phyloP scores from a whole-genome alignment of 768 basidiomycete genomes.

The Auricularia sp. region DNA sequence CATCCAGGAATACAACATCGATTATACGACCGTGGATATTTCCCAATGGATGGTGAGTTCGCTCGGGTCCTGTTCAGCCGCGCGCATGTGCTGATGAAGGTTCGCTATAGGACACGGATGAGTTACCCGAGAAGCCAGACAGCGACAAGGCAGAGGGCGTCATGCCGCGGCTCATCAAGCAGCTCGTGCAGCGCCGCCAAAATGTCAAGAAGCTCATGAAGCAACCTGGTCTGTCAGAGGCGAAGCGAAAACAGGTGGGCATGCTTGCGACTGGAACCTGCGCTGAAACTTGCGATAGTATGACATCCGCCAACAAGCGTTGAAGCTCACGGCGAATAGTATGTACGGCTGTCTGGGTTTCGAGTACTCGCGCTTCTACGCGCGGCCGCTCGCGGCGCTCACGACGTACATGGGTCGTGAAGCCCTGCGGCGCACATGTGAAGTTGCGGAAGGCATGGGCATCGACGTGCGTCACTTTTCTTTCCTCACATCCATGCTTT shows the following conservation, averaged over 20 bases:
- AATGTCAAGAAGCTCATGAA: constrained; percentile 95
- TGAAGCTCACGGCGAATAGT: constrained; percentile 97
- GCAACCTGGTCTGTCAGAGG: constrained; percentile 32
- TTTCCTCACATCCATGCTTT: too few species aligned
- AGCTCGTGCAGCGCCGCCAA: constrained; percentile 78
- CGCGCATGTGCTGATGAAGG: constrained; percentile 14
- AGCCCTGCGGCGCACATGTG: constrained; percentile 86
- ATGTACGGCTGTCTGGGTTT: constrained; percentile 99
- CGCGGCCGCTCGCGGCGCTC: constrained; percentile 89
- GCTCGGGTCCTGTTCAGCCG: constrained; percentile 9
- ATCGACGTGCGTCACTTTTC: constrained; percentile 58
- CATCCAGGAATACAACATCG: constrained; percentile 99
- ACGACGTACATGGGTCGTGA: constrained; percentile 98
- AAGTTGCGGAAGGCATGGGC: constrained; percentile 80
- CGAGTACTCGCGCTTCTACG: constrained; percentile 93
- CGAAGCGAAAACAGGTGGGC: constrained; percentile 3
- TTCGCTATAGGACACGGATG: constrained; percentile 46
- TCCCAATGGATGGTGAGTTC: constrained; percentile 41
- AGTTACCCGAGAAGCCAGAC: constrained; percentile 83
- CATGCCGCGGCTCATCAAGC: constrained; percentile 95
- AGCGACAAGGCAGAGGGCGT: constrained; percentile 70
- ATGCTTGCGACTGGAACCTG: too few species aligned
- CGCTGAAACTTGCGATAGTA: constrained; percentile 31
- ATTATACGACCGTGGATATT: constrained; percentile 90
- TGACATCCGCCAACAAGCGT: constrained; percentile 93